A percentile compares a stretch with the other conserved stretches of the same genome.
Conservation (phyloP, 805 yeast genomes). For the Ogataea ramenticola region DNA sequence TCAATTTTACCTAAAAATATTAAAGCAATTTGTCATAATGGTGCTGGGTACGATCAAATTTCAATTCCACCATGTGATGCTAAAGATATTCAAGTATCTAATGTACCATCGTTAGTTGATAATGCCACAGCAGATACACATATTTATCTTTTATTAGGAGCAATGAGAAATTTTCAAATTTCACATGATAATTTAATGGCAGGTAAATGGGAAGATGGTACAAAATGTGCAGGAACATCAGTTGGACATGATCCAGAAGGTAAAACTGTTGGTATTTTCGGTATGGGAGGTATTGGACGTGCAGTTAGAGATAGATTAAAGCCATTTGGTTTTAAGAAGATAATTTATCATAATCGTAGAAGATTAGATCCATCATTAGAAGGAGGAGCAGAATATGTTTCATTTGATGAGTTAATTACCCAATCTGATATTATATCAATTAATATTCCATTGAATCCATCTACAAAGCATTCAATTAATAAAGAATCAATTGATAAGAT, state of each 20-base stretch:
- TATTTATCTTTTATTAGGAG: slow-evolving; percentile 41
- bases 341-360: slow-evolving; percentile 66
- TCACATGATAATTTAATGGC: slow-evolving; percentile 46
- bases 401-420: slow-evolving; percentile 59
- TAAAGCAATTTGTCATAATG: slow-evolving; percentile 39
- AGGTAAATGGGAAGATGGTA: slow-evolving; percentile 52
- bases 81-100: slow-evolving; percentile 38
- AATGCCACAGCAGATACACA: slow-evolving; percentile 54
- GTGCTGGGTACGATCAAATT: slow-evolving; percentile 54
- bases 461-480: slow-evolving; percentile 66
- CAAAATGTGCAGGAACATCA: slow-evolving; percentile 44
- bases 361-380: slow-evolving; percentile 56
- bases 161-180: slow-evolving; percentile 51
- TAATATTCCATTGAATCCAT: slow-evolving; percentile 67
- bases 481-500: slow-evolving; percentile 52
- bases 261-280: slow-evolving; percentile 70
- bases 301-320: slow-evolving; percentile 63
- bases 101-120: slow-evolving; percentile 47
- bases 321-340: slow-evolving; percentile 71
- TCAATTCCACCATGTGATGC: slow-evolving; percentile 35
- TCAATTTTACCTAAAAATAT: slow-evolving; percentile 27
- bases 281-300: slow-evolving; percentile 88
- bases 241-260: slow-evolving; percentile 73
- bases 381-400: slow-evolving; percentile 61
- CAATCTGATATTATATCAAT: slow-evolving; percentile 65